Conservation (phyloP, 78 protist genomes). For the Tieghemostelium lacteum region DNA sequence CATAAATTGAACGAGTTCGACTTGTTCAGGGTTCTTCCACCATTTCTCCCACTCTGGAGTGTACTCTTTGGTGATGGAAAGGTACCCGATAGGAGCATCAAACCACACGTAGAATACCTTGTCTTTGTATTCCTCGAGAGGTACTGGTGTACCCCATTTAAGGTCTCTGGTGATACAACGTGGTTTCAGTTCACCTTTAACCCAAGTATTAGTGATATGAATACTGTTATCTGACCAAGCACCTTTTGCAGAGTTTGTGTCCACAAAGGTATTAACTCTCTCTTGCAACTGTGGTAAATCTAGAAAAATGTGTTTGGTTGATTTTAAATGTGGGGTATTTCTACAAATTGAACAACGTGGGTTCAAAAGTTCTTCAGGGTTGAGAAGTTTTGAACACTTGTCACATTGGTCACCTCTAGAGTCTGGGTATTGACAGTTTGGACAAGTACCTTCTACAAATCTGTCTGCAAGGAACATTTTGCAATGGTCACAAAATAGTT, state of each 20-base stretch:
- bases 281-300: slow-evolving; percentile 82
- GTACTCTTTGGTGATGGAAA: slow-evolving; percentile 91
- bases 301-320: slow-evolving; percentile 86
- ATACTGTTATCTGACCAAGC: slow-evolving; percentile 77
- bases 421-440: slow-evolving; percentile 84
- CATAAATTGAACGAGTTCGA: slow-evolving; percentile 91
- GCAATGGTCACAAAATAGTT: slow-evolving; percentile 77
- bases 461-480: slow-evolving; percentile 91
- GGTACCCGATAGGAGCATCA: slow-evolving; percentile 96
- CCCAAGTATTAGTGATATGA: slow-evolving; percentile 78
- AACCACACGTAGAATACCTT: slow-evolving; percentile 96
- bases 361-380: slow-evolving; percentile 83
- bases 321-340: slow-evolving; percentile 62
- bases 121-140: slow-evolving; percentile 77
- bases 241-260: neutral
- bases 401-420: slow-evolving; percentile 97
- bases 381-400: slow-evolving; percentile 82
- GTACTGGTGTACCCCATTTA: slow-evolving; percentile 94
- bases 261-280: slow-evolving; percentile 49
- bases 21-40: slow-evolving; percentile 93
- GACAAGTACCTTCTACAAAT: slow-evolving; percentile 93
- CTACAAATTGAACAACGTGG: slow-evolving; percentile 77
- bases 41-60: slow-evolving; percentile 89
- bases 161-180: slow-evolving; percentile 95
- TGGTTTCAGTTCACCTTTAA: slow-evolving; percentile 79